Evolutionary conservation across 1,284 basidiomycete genomes (phyloP).

Genomic region (Ustilago sp.): DNA sequence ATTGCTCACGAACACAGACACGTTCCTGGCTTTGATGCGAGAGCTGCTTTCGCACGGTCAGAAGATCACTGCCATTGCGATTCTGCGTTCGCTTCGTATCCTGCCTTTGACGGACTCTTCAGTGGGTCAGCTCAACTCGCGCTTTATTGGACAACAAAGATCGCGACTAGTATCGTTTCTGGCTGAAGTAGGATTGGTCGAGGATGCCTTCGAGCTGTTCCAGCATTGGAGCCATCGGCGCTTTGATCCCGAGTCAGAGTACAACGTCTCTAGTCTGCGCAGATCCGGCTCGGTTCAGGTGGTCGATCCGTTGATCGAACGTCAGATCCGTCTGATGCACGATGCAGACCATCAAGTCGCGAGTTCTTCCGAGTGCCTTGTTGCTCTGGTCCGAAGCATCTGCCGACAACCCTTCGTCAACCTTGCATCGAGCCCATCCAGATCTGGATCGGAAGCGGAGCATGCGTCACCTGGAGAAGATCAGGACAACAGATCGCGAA

Average conservation of each 20-base stretch:
- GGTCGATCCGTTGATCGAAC: slow-evolving; percentile 32
- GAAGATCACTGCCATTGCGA: slow-evolving; percentile 12
- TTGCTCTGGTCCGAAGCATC: slow-evolving; percentile 24
- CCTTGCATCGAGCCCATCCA: background rate
- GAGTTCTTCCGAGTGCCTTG: slow-evolving; percentile 16
- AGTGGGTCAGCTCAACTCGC: slow-evolving; percentile 28
- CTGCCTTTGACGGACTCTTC: slow-evolving; percentile 25
- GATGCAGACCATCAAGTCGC: slow-evolving; percentile 17
- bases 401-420: slow-evolving; percentile 13
- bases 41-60: slow-evolving; percentile 12
- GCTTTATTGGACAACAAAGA: slow-evolving; percentile 14
- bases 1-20: slow-evolving; percentile 25
- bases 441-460: background rate
- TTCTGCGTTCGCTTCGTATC: slow-evolving; percentile 30
- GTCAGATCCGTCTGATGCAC: slow-evolving; percentile 38
- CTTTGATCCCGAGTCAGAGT: slow-evolving; percentile 8
- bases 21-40: slow-evolving; percentile 20
- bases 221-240: slow-evolving; percentile 35
- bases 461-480: background rate
- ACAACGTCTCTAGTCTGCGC: slow-evolving; percentile 5
- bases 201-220: slow-evolving; percentile 40
- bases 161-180: slow-evolving; percentile 16
- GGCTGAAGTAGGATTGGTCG: slow-evolving; percentile 22
- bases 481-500: background rate
- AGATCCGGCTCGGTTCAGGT: background rate